Evolutionary conservation across 805 yeast genomes (phyloP).

Genomic region (Nematodospora valgi): DNA sequence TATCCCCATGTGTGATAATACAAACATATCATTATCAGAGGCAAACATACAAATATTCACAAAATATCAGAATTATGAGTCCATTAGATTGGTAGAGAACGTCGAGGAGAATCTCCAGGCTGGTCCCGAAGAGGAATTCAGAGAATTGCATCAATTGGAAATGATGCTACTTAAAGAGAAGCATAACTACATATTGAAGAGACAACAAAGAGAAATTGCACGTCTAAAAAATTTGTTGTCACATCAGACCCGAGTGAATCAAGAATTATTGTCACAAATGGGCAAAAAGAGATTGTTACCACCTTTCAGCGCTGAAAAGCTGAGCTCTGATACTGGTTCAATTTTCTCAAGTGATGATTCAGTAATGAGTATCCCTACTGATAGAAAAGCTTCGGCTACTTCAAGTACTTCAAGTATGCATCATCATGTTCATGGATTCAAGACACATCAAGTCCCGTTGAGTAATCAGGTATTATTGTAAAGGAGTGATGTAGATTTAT

Average conservation of each 20-base stretch:
- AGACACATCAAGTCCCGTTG: too few species aligned
- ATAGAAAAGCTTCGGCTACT: too few species aligned
- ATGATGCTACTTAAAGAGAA: slow-evolving; percentile 20
- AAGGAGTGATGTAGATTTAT: too few species aligned
- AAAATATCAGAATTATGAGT: slow-evolving; percentile 1
- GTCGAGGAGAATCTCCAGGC: slow-evolving; percentile 1
- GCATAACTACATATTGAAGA: slow-evolving; percentile 18
- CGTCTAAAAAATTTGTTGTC: slow-evolving; percentile 19
- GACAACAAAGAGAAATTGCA: slow-evolving; percentile 24
- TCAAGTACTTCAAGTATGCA: too few species aligned
- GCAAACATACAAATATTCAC: slow-evolving; percentile 12
- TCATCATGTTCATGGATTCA: too few species aligned
- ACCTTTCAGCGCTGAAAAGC: slow-evolving; percentile 3
- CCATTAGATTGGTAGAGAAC: slow-evolving; percentile 5
- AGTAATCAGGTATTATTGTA: too few species aligned
- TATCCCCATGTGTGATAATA: slow-evolving; percentile 3
- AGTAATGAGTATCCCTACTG: too few species aligned
- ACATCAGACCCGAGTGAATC: slow-evolving; percentile 16
- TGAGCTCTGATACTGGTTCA: slow-evolving; percentile 1
- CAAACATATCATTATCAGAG: slow-evolving; percentile 9
- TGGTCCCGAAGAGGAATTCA: background rate
- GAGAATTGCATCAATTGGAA: background rate
- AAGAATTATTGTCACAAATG: background rate
- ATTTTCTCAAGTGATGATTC: background rate
- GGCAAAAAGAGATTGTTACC: slow-evolving; percentile 1